Base-by-base conservation (phyloP, 768 basidiomycete species). In the Leccinellum rugosiceps region DNA sequence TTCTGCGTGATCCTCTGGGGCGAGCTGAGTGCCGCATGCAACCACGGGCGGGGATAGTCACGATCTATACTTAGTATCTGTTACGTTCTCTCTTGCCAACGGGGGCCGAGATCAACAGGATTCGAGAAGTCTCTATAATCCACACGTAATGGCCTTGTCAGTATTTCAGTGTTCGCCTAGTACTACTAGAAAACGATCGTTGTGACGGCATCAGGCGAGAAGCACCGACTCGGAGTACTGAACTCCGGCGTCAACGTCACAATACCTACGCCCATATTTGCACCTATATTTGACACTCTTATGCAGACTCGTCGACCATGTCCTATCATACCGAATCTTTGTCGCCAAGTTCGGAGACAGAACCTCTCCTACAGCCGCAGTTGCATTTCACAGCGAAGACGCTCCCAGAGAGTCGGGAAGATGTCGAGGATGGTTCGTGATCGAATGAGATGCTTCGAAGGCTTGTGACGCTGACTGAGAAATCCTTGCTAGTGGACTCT, bases 331-430 rank as follows among this genome's bases (percentile, higher is more conserved):
- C 3, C 2, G 14, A 14, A 9, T 7, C 26, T 9, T 21, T 58
- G 4, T 31, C 38, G 26, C 28, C 32, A 15, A 49, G 47, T 19
- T 61, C 55, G 31, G 66, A 68, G 23, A 67, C 56, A 21, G 68
- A 68, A 21, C 67, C 67, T 3, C 65, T 68, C 10, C 58, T 68
- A 7, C 56, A 21, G 17, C 57, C 57, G 2, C 56, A 13, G 7
- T 46, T 17, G 2, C 50, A n/a, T 25, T 38, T 23, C 21, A 13
- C 9, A 28, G 13, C 30, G 4, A 41, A 30, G 13, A 25, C 8
- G 11, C 19, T 26, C n/a, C 13, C 17, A 43, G 52, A 55, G 10
- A 8, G 28, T 17, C 50, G 30, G 7, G 21, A 35, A 4, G 59
- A 60, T 23, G 19, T 48, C 5, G 60, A 60, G 28, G 51, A 57